These are phyloP conservation scores for Neurospora sp. DNA, from an alignment of 2,329 filamentous ascomycete genomes.

Conservation along the genomic window DNA sequence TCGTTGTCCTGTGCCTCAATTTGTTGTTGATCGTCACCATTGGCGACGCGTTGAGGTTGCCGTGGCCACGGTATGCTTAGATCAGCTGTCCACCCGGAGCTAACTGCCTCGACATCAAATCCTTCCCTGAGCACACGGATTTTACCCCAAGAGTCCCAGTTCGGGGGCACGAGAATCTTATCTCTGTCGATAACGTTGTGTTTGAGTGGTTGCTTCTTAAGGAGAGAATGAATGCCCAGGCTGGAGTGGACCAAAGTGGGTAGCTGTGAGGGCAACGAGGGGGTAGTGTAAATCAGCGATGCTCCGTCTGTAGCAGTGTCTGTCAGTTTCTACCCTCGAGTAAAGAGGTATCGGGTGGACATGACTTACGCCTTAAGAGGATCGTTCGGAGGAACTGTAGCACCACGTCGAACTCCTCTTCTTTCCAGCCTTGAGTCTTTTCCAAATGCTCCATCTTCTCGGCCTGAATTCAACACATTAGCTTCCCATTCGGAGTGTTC, in stretches of 20 bases:
- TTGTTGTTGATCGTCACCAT: conserved; percentile 4
- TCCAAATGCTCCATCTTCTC: conserved; percentile 88
- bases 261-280: conserved; percentile 66
- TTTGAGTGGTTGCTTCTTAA: conserved; percentile 70
- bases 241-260: conserved; percentile 76
- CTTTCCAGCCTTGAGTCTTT: conserved; percentile 85
- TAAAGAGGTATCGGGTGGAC: conserved; percentile 7
- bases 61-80: conserved; percentile 39
- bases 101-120: conserved; percentile 83
- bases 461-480: conserved; percentile 40
- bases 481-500: conserved; percentile 5
- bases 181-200: conserved; percentile 90
- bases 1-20: conserved; percentile 8
- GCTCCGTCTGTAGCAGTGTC: conserved; percentile 53
- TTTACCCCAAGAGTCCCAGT: conserved; percentile 98
- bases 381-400: conserved; percentile 87
- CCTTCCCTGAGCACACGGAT: conserved; percentile 85
- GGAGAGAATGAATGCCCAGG: conserved; percentile 73
- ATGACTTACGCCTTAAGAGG: conserved; percentile 65
- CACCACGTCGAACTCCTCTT: conserved; percentile 93
- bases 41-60: conserved; percentile 25
- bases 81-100: conserved; percentile 76
- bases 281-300: conserved; percentile 76
- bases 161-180: conserved; percentile 87
- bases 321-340: conserved; percentile 9